Base-by-base conservation (phyloP, 208 protist genomes). In the Acanthamoeba lugdunensis region DNA sequence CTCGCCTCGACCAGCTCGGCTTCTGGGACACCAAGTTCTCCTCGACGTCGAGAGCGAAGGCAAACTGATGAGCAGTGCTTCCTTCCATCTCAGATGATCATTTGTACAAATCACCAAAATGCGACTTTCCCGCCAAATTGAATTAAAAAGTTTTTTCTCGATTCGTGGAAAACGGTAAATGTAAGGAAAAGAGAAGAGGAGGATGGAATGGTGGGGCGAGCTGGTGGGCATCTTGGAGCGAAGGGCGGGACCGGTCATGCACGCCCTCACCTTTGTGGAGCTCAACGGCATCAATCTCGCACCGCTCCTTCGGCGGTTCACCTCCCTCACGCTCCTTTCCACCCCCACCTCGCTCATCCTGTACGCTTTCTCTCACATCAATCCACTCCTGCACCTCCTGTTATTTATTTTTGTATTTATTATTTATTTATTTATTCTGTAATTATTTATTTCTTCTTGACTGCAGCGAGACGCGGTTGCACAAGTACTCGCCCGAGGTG, bases 251-350 rank as follows among this genome's bases (percentile, higher is more conserved):
- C 77, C 77, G 9, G 28, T 85, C n/a, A 25, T 85, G 37, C 77
- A 58, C 28, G 77, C 77, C 7, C 45, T 85, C 8, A 23, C 77
- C 8, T 58, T 61, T 58, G 77, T 85, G 23, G 77, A 85, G 77
- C 77, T 85, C 16, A 85, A 85, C 48, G 77, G 77, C 45, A 52
- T 85, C 1, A 85, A 85, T 37, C 77, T 85, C 48, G 77, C 48
- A 23, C 77, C 77, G 2, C 45, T 85, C 16, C 77, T 85, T 52
- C 77, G 77, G 14, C 37, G 77, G 2, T 85, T 85, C 45, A 11
- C 50, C 5, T 30, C 18, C 23, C 77, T 54, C 23, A 25, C 37
- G 6, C 77, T 85, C 9, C 77, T n/a, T 28, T 85, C 77, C 37
- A 85, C 77, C 16, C 77, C 77, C 48, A 85, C 77, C 25, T 16